phyloP scores from a whole-genome alignment of 805 yeast genomes.

The Groenewaldozyma salmanticensis region DNA sequence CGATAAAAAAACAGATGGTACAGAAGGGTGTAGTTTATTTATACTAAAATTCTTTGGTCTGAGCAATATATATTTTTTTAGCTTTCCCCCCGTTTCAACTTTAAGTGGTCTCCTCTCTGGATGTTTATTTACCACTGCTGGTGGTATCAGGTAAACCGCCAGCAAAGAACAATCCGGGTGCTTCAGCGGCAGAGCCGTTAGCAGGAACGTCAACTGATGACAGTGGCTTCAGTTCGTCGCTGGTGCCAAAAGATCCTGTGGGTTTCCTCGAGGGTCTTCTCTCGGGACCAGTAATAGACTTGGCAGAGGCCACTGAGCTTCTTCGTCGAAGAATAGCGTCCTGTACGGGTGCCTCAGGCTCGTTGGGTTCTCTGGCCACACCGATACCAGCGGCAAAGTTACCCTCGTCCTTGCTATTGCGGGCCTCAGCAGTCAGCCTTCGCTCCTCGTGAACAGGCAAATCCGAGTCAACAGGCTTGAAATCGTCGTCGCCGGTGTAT shows the following conservation, averaged over 20 bases:
- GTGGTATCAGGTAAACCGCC: constrained; percentile 27
- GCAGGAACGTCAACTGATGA: constrained; percentile 11
- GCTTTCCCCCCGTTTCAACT: too few species aligned
- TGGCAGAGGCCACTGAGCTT: constrained; percentile 18
- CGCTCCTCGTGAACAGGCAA: constrained; percentile 26
- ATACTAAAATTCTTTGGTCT: too few species aligned
- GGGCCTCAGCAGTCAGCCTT: constrained; percentile 22
- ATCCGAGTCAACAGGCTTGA: constrained; percentile 23
- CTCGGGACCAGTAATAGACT: background rate
- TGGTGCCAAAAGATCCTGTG: constrained; percentile 26
- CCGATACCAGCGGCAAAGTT: constrained; percentile 22
- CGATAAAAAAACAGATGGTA: too few species aligned
- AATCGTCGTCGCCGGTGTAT: constrained; percentile 21
- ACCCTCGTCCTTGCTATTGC: constrained; percentile 25
- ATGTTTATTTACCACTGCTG: constrained; percentile 17
- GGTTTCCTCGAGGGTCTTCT: constrained; percentile 22
- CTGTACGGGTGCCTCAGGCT: constrained; percentile 14
- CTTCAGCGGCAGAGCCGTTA: constrained; percentile 6
- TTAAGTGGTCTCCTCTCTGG: too few species aligned
- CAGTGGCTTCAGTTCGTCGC: constrained; percentile 24
- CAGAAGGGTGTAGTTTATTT: too few species aligned
- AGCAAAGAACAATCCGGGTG: constrained; percentile 23
- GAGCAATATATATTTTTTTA: too few species aligned
- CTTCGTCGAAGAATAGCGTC: constrained; percentile 20
- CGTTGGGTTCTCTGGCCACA: constrained; percentile 24